Base-by-base conservation (phyloP, 2,329 filamentous ascomycete species). In the Epichloe aotearoae region DNA sequence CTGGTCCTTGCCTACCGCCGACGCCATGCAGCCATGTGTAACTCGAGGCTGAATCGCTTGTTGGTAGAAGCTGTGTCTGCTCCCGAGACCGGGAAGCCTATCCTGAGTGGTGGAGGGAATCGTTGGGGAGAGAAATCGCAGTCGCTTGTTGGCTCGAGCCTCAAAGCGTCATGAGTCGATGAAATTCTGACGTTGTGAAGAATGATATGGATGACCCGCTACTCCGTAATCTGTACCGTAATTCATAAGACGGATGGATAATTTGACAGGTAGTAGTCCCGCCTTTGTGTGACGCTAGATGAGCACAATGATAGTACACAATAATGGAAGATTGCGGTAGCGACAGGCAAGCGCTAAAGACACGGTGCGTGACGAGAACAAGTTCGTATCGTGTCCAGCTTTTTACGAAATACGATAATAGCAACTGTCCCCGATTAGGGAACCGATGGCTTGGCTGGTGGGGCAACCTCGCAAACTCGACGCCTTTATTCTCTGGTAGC, bases 1-100 rank as follows among this genome's bases (percentile, higher is more conserved):
- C 53, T 55, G 59, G 56, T 62, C 56, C 53, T 54, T 57, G 56
- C 62, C 58, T 60, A 61, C 53, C 51, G 54, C 61, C 51, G 63
- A 58, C 57, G 62, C 62, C 64, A 67, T 67, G 57, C 62, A 60
- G 59, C 62, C 61, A 63, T 64, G 56, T 56, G 57, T 47, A 50
- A 47, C 37, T 26, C 42, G 47, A 47, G 42, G 43, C 38, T 49
- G 53, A 57, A 55, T 53, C 50, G 54, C 34, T 46, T 50, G 43
- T 49, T 46, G 34, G 11, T 8, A 3, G 19, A 20, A 6, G 41
- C 41, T n/a, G 12, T 30, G 41, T 23, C 17, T 12, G 17, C 39
- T 20, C 39, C 39, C 39, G 17, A 20, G n/a, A 17, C 39, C 10
- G 39, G 15, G 17, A 46, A 20, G 45, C 19, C 26, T 43, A n/a